A percentile compares a stretch with the other conserved stretches of the same genome.
Conservation (phyloP, 495 filamentous ascomycete species). For the Aspergillus coremiiformis region DNA sequence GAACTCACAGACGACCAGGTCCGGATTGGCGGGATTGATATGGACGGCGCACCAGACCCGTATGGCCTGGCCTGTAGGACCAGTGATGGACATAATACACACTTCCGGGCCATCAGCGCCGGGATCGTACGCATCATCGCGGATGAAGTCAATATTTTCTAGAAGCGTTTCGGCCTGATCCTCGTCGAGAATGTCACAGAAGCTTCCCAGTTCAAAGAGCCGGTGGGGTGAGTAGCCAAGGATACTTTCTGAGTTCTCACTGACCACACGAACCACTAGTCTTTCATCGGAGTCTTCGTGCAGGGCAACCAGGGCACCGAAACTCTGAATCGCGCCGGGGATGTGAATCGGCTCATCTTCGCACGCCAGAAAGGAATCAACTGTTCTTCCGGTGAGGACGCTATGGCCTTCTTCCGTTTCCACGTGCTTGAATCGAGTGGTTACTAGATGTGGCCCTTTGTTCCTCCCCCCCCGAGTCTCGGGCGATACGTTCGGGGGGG, state of each 20-base stretch:
- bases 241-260: conserved; percentile 74
- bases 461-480: not conserved
- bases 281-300: conserved; percentile 60
- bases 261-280: conserved; percentile 68
- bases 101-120: conserved; percentile 74
- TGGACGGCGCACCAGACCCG: conserved; percentile 92
- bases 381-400: conserved; percentile 72
- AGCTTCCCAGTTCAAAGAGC: conserved; percentile 66
- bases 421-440: conserved; percentile 72
- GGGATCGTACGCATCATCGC: conserved; percentile 63
- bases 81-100: conserved; percentile 64
- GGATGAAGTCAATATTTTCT: conserved; percentile 83
- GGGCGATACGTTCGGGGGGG: not conserved
- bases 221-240: conserved; percentile 74
- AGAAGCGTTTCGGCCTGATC: conserved; percentile 77
- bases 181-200: conserved; percentile 71
- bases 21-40: conserved; percentile 53
- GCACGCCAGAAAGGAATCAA: conserved; percentile 63
- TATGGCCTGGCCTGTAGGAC: conserved; percentile 41
- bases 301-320: conserved; percentile 73
- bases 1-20: conserved; percentile 84
- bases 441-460: conserved; percentile 38
- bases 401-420: conserved; percentile 75
- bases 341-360: conserved; percentile 94
- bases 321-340: conserved; percentile 82